Evolutionary conservation across 169 alveolate species (phyloP).

Genomic region (Plasmodium falciparum): DNA sequence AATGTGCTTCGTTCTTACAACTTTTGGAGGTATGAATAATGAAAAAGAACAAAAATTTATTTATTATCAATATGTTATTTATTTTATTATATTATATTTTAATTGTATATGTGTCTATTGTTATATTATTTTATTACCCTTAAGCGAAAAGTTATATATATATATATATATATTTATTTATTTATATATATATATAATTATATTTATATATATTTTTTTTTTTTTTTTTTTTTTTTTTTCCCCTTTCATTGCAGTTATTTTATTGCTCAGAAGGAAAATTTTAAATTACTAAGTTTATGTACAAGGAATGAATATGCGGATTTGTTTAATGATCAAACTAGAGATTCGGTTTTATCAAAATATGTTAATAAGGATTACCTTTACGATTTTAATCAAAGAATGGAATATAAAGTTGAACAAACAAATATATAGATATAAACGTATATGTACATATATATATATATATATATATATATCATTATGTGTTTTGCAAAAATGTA

Average conservation of each 20-base stretch:
- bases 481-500: too few relatives aligned
- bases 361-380: constrained; percentile 25
- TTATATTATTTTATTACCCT: neutral
- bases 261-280: constrained; percentile 16
- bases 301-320: constrained; percentile 14
- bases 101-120: neutral
- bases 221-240: neutral
- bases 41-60: neutral
- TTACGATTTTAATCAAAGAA: constrained; percentile 12
- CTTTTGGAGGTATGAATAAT: constrained; percentile 20
- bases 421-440: too few relatives aligned
- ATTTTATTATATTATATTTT: neutral
- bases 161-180: neutral
- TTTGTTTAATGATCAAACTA: constrained; percentile 26
- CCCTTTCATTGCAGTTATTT: constrained; percentile 3
- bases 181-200: neutral
- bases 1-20: constrained; percentile 22
- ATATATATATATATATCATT: too few relatives aligned
- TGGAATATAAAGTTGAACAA: neutral
- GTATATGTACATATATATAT: too few relatives aligned
- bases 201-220: neutral
- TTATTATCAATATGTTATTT: neutral
- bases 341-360: constrained; percentile 15
- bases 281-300: constrained; percentile 20
- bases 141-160: neutral